Base-by-base conservation (phyloP, 2,329 filamentous ascomycete species). In the Neonectria magnoliae region DNA sequence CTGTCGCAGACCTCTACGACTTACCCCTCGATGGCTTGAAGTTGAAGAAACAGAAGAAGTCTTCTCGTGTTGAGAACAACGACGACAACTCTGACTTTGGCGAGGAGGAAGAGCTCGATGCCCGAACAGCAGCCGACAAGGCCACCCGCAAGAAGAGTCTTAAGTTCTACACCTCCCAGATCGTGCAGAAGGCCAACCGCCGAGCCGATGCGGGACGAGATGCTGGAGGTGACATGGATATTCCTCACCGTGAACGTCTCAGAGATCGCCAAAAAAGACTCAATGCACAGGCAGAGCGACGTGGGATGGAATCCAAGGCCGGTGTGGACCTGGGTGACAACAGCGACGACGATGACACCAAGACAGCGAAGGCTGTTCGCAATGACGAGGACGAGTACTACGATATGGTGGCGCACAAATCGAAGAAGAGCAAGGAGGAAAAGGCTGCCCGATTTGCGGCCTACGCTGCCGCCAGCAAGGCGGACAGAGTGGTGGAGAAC, bases 131-230 rank as follows among this genome's bases (percentile, higher is more conserved):
- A 1, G 92, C 92, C 45, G 93, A 97, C 74, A 99, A 99, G 81
- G 92, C 91, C 0, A 88, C 89, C 64, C 92, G 92, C 79, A 97
- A 96, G 85, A 97, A 97, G 84, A 93, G 89, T 68, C 87, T 99
- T 62, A 92, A 94, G 67, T 99, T 99, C 85, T 99, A 99, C 86
- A 98, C 97, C 2, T 97, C 94, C 3, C 96, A 99, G 78, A 96
- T 99, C 70, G 91, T 93, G 29, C 95, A 98, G 78, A 98, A 98
- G 81, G 90, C 93, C 61, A 97, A 93, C 82, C 94, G 93, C 77
- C 93, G 93, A 60, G 88, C 90, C 6, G 88, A 85, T 33, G 91
- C 91, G 42, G 91, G 91, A 45, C 88, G 90, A 66, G 90, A 92
- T 62, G 88, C 90, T 1, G 93, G 93, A 70, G 93, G 93, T 71